phyloP scores from a whole-genome alignment of 2,329 filamentous ascomycete species.

The Diaporthe aspalathi region DNA sequence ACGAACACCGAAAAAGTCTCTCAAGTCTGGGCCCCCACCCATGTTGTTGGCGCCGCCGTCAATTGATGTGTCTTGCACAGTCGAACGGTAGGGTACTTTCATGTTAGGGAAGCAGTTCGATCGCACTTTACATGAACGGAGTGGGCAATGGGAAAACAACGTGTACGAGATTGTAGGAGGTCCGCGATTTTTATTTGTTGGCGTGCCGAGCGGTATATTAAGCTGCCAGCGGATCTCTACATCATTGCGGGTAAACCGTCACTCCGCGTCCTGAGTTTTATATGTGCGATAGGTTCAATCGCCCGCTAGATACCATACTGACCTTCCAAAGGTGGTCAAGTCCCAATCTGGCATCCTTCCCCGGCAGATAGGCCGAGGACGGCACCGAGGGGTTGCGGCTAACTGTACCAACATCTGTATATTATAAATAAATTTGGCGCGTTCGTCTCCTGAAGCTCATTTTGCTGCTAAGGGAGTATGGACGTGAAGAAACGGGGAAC shows the following conservation, averaged over 20 bases:
- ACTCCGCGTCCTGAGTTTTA: not conserved
- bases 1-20: slow-evolving; percentile 40
- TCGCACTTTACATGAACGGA: not conserved
- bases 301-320: not conserved
- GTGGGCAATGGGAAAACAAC: not conserved
- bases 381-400: not conserved
- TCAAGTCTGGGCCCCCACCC: slow-evolving; percentile 20
- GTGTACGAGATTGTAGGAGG: not conserved
- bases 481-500: no score
- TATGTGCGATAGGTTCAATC: not conserved
- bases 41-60: not conserved
- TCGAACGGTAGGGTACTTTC: not conserved
- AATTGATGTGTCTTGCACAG: not conserved
- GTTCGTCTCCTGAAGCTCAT: no score
- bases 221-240: not conserved
- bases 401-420: no score
- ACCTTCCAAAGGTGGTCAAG: slow-evolving; percentile 24
- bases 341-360: not conserved
- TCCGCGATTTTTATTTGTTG: not conserved
- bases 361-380: slow-evolving; percentile 10
- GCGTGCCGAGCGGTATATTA: not conserved
- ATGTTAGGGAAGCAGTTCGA: not conserved
- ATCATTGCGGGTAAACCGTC: slow-evolving; percentile 21
- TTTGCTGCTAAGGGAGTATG: no score
- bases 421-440: no score